A percentile compares a stretch with the other conserved stretches of the same genome.
Conservation (phyloP, 768 basidiomycete genomes). For the Leccinum imitatum region DNA sequence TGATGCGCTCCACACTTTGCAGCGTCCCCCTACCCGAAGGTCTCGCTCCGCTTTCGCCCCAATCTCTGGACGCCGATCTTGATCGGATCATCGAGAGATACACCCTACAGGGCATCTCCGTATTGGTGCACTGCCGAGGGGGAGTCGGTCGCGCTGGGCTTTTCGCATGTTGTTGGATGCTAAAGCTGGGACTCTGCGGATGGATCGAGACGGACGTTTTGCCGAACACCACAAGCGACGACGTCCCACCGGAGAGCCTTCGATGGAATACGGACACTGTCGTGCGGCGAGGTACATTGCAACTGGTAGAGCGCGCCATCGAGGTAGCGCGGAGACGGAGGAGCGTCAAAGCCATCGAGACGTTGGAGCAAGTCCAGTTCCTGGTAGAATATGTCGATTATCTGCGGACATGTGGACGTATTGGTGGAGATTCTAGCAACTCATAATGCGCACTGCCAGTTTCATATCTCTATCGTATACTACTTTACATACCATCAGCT, state of each 20-base stretch:
- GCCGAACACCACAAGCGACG: conserved; percentile 1
- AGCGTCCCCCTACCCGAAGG: conserved; percentile 92
- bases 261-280: conserved; percentile 24
- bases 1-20: background rate
- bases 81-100: conserved; percentile 65
- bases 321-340: conserved; percentile 69
- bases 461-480: conserved; percentile 1
- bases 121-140: conserved; percentile 90
- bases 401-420: conserved; percentile 34
- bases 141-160: conserved; percentile 93
- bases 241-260: background rate
- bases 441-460: background rate
- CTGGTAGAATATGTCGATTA: conserved; percentile 74
- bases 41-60: conserved; percentile 63
- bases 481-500: background rate
- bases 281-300: conserved; percentile 49
- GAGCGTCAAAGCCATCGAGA: conserved; percentile 91
- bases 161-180: conserved; percentile 88
- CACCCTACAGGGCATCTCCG: conserved; percentile 65
- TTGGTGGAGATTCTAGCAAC: background rate
- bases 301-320: conserved; percentile 73
- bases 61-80: conserved; percentile 64
- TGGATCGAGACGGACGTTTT: conserved; percentile 44
- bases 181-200: conserved; percentile 88
- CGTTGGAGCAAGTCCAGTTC: conserved; percentile 88